These are phyloP conservation scores for Wallacemonas sp. DNA, from an alignment of 208 protist species.

Conservation along the genomic window DNA sequence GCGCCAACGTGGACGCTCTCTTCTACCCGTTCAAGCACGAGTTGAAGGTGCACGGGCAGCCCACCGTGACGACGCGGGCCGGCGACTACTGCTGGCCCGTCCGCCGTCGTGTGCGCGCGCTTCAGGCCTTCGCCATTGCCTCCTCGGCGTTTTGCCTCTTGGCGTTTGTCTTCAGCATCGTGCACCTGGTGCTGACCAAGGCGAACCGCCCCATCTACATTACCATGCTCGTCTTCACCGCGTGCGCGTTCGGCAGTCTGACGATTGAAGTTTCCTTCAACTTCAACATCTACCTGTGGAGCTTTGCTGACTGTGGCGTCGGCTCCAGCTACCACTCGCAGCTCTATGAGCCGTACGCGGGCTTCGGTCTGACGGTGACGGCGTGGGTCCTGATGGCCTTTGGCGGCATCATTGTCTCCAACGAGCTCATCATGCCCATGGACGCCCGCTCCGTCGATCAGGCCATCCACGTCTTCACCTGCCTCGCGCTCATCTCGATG, in stretches of 20 bases:
- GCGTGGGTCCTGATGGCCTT: conserved; percentile 61
- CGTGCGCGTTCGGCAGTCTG: conserved; percentile 36
- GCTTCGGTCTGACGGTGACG: conserved; percentile 64
- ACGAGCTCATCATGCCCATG: conserved; percentile 44
- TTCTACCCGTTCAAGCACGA: conserved; percentile 64
- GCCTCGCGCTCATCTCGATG: conserved; percentile 53
- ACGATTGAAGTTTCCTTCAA: conserved; percentile 56
- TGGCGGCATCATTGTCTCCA: conserved; percentile 49
- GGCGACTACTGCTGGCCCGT: conserved; percentile 42
- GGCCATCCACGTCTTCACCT: conserved; percentile 41
- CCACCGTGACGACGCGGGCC: conserved; percentile 26
- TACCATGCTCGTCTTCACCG: conserved; percentile 35
- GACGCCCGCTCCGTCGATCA: conserved; percentile 60
- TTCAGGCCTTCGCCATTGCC: conserved; percentile 57
- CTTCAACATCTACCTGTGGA: conserved; percentile 76
- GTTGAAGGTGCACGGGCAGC: conserved; percentile 27
- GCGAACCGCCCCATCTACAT: conserved; percentile 27
- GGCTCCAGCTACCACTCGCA: conserved; percentile 65
- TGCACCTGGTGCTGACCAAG: conserved; percentile 31
- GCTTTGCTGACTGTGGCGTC: conserved; percentile 51
- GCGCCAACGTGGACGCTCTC: conserved; percentile 28
- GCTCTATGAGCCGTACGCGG: conserved; percentile 63
- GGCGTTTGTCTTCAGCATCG: conserved; percentile 37
- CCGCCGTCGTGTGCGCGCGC: conserved; percentile 36
- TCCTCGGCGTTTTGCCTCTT: conserved; percentile 36